A percentile compares a stretch with the other conserved stretches of the same genome.
Evolutionary conservation across 129 eudicot genomes (phyloP).

Genomic region (Pittosporum tobira): DNA sequence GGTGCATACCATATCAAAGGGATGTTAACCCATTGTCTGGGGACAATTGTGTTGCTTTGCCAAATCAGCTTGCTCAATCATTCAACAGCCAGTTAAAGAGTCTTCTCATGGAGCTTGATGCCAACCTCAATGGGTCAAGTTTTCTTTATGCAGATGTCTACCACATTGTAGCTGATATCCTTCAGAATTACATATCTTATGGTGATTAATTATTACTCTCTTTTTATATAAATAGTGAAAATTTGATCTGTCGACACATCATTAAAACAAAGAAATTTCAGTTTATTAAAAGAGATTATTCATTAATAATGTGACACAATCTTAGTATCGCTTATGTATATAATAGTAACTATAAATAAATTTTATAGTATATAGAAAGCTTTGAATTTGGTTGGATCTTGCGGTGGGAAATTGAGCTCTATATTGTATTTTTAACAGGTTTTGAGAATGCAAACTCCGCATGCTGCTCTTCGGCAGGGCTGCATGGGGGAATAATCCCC

Average conservation of each 20-base stretch:
- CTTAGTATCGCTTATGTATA: too few species aligned
- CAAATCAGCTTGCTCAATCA: constrained; percentile 59
- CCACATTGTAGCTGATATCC: constrained; percentile 39
- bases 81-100: constrained; percentile 47
- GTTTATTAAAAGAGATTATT: too few species aligned
- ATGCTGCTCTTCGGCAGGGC: constrained; percentile 54
- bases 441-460: constrained; percentile 58
- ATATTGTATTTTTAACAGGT: constrained; percentile 28
- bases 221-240: not conserved
- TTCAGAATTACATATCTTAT: constrained; percentile 43
- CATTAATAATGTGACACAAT: too few species aligned
- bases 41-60: constrained; percentile 38
- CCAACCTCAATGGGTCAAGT: constrained; percentile 48
- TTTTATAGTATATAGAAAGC: too few species aligned
- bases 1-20: constrained; percentile 78
- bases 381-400: too few species aligned
- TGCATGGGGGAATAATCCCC: constrained; percentile 70
- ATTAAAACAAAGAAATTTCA: too few species aligned
- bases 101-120: constrained; percentile 41
- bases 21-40: constrained; percentile 50
- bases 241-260: too few species aligned
- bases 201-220: constrained; percentile 31
- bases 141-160: constrained; percentile 72
- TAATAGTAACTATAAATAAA: too few species aligned
- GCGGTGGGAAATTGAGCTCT: too few species aligned